Base-by-base conservation (phyloP, 129 eudicot genomes). In the Gnaphalium uliginosum region DNA sequence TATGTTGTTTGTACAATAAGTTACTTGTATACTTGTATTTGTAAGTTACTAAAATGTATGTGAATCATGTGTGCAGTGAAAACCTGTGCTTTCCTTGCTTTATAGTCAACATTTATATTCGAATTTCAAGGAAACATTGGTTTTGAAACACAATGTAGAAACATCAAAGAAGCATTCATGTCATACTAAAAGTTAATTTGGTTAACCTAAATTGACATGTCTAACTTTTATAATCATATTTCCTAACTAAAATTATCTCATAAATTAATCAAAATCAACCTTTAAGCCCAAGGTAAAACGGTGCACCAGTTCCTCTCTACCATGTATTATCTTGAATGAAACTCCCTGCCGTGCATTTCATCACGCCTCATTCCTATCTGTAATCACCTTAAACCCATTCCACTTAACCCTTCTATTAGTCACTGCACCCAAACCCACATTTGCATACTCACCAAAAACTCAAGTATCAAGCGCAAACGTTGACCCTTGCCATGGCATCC, bases 381-480 rank as follows among this genome's bases (percentile, higher is more conserved):
- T 66, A 35, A 66, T 66, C 29, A 21, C 71, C 71, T 66, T 66
- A 37, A 33, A 37, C 27, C 54, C 54, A 19, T 66, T 66, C 54
- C 71, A 21, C 30, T 66, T 66, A 66, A 19, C 54, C 71, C 71
- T 66, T n/a, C 18, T 35, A 9, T 66, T 51, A 4, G 23, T 37
- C 4, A 9, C 29, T 37, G 71, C 71, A 33, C 54, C 71, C n/a
- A 7, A 17, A 9, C 71, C 71, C 51, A 66, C 54, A 41, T 66
- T 35, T 35, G 18, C 71, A 66, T 66, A 66, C 71, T 66, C 71
- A 2, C 53, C 54, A 66, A n/a, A 66, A 66, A 66, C 21, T 8
- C 54, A 37, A 1, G 71, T 66, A 2, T 66, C 54, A 23, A 37
- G 21, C 10, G 29, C 71, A 66, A 66, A 35, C 22, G 27, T 37